Conservation (phyloP, 1,284 basidiomycete genomes). For the Mrakiaceae sp. region DNA sequence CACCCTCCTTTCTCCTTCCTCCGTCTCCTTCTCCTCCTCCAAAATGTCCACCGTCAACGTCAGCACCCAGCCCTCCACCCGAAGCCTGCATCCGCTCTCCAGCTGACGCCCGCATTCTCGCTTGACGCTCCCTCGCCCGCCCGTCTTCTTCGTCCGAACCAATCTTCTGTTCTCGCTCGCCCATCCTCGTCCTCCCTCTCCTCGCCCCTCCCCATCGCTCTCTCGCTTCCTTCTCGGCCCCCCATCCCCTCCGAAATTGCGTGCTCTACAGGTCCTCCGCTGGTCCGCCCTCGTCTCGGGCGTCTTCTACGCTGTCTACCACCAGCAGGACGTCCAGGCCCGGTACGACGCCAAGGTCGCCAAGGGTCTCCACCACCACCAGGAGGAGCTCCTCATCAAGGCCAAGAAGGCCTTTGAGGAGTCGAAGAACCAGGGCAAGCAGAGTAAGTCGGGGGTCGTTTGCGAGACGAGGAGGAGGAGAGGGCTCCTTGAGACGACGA, state of each 20-base stretch:
- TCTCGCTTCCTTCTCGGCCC: background rate
- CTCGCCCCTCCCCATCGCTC: background rate
- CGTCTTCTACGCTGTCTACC: slow-evolving; percentile 83
- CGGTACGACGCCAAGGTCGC: slow-evolving; percentile 61
- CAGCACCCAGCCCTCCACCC: background rate
- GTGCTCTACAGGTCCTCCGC: slow-evolving; percentile 67
- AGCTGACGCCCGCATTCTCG: too few relatives aligned
- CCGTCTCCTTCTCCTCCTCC: background rate
- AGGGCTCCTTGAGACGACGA: too few relatives aligned
- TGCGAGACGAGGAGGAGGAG: background rate
- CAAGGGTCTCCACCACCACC: slow-evolving; percentile 55
- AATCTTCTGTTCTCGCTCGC: background rate
- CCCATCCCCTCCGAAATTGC: background rate
- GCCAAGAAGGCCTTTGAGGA: slow-evolving; percentile 85
- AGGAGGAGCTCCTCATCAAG: slow-evolving; percentile 67
- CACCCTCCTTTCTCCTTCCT: background rate
- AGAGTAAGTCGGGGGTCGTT: slow-evolving; percentile 19
- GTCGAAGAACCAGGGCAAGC: slow-evolving; percentile 42
- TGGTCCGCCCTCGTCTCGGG: slow-evolving; percentile 85
- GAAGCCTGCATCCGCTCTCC: too few relatives aligned
- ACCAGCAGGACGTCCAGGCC: slow-evolving; percentile 80
- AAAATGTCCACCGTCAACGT: slow-evolving; percentile 7
- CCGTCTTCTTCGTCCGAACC: too few relatives aligned
- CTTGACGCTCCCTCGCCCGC: too few relatives aligned
- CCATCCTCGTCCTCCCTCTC: background rate